Evolutionary conservation across 1,284 basidiomycete species (phyloP).

Genomic region (Cystobasidiaceae sp.): DNA sequence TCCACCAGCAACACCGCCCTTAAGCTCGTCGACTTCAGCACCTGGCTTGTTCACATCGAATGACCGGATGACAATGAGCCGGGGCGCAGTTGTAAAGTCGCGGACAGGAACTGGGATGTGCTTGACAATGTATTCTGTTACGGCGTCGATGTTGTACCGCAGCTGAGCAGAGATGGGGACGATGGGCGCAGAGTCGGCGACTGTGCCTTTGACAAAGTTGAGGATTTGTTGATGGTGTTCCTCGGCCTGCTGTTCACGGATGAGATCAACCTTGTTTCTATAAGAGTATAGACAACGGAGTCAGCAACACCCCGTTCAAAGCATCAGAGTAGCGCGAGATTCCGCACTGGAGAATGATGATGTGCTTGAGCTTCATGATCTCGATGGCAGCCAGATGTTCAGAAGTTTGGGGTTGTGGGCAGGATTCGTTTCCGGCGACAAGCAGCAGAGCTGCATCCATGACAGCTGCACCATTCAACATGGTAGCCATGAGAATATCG

Average conservation of each 20-base stretch:
- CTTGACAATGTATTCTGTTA: constrained; percentile 97
- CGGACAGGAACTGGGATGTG: constrained; percentile 89
- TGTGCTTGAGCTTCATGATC: constrained; percentile 98
- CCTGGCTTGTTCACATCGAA: constrained; percentile 99
- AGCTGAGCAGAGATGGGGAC: constrained; percentile 98
- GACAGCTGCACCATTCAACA: constrained; percentile 99
- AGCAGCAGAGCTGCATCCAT: constrained; percentile 95
- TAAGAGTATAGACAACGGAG: neutral
- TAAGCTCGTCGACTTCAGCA: constrained; percentile 91
- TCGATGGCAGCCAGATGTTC: constrained; percentile 98
- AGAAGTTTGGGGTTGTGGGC: constrained; percentile 96
- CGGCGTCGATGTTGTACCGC: constrained; percentile 99
- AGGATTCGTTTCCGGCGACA: constrained; percentile 95
- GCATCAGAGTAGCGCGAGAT: neutral
- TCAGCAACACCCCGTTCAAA: neutral
- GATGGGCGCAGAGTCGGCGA: constrained; percentile 93
- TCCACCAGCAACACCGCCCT: constrained; percentile 96
- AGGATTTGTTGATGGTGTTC: constrained; percentile 91
- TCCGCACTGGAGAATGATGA: constrained; percentile 78
- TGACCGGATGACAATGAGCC: constrained; percentile 94
- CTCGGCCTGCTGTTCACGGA: constrained; percentile 81
- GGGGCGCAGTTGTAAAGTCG: constrained; percentile 85
- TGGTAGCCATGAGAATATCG: constrained; percentile 89
- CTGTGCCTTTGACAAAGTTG: constrained; percentile 91
- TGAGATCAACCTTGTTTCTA: constrained; percentile 87